Base-by-base conservation (phyloP, 2,329 filamentous ascomycete species). In the Leptoxyphium fumago region DNA sequence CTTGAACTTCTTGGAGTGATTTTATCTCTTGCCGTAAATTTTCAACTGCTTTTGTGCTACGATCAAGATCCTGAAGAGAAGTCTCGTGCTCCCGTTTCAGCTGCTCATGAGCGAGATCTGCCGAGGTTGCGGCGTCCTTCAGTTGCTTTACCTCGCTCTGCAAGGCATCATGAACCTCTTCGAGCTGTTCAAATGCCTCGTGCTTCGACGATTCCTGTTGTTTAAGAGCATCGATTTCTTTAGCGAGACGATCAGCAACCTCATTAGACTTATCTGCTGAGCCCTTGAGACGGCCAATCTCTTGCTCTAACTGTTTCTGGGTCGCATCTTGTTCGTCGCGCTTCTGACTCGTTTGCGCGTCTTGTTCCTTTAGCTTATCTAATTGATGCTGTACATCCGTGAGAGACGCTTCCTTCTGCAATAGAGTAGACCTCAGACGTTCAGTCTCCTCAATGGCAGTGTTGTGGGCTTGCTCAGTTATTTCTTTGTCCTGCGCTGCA, bases 381-480 rank as follows among this genome's bases (percentile, higher is more conserved):
- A 36, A 5, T 9, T 36, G 13, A 5, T 36, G 4, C 32, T 36
- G 32, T 15, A 36, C 13, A 13, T 13, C 32, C 3, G 11, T 36
- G 4, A 36, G 9, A 4, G 32, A 36, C 15, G 3, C 15, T 5
- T 36, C 32, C 32, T 36, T 36, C 32, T 36, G 13, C 11, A 13
- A 13, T 5, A 36, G 32, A 3, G 15, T 13, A 36, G 32, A 36
- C 13, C 46, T 43, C n/a, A 52, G 43, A 30, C 48, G 40, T 17
- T 36, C 42, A 32, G 43, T 28, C n/a, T 34, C 41, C 34, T 52
- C 40, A 10, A 50, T 45, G 32, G 49, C 48, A 18, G 46, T 41
- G 6, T 38, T 43, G n/a, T 11, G 39, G 8, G 42, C 42, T 11
- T 56, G 49, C 29, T 52, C 43, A 13, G 51, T 43, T 26, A 48